Evolutionary conservation across 331 rosid species (phyloP).

Genomic region (Dryas integrifolia): DNA sequence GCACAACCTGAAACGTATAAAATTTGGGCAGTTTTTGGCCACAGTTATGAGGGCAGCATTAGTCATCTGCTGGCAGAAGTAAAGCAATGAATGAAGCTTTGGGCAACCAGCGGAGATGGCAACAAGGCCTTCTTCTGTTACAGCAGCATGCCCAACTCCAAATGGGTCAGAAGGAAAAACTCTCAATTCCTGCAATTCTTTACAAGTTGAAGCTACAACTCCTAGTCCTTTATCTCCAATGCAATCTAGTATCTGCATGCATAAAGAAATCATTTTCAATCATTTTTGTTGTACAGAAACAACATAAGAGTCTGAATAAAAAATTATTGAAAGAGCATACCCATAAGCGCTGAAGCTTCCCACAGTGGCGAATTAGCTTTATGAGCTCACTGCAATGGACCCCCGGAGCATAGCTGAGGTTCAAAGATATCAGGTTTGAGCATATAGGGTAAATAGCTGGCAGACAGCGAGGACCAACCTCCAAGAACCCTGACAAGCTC

Average conservation of each 20-base stretch:
- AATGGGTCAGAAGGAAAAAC: slow-evolving; percentile 72
- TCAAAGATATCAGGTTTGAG: slow-evolving; percentile 62
- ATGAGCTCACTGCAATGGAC: slow-evolving; percentile 55
- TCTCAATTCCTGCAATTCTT: slow-evolving; percentile 81
- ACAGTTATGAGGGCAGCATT: slow-evolving; percentile 89
- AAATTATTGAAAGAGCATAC: slow-evolving; percentile 35
- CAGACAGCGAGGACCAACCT: slow-evolving; percentile 62
- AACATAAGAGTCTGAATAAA: background rate
- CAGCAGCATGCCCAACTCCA: slow-evolving; percentile 55
- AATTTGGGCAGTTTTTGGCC: slow-evolving; percentile 87
- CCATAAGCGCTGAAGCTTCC: slow-evolving; percentile 79
- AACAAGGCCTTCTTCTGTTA: slow-evolving; percentile 82
- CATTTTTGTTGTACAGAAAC: background rate
- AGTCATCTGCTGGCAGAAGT: slow-evolving; percentile 93
- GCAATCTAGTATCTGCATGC: slow-evolving; percentile 69
- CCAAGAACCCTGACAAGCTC: slow-evolving; percentile 86
- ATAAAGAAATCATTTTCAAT: slow-evolving; percentile 7
- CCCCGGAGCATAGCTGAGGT: slow-evolving; percentile 88
- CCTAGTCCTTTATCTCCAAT: slow-evolving; percentile 82
- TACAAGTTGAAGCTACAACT: slow-evolving; percentile 69
- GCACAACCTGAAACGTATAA: slow-evolving; percentile 75
- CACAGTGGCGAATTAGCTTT: slow-evolving; percentile 53
- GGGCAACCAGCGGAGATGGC: slow-evolving; percentile 83
- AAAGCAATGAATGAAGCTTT: slow-evolving; percentile 77
- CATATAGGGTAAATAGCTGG: slow-evolving; percentile 64